Percentiles rank a stretch among this genome's conserved stretches.
phyloP scores from a whole-genome alignment of 306 rosid species.

The Sicyos baderoa region DNA sequence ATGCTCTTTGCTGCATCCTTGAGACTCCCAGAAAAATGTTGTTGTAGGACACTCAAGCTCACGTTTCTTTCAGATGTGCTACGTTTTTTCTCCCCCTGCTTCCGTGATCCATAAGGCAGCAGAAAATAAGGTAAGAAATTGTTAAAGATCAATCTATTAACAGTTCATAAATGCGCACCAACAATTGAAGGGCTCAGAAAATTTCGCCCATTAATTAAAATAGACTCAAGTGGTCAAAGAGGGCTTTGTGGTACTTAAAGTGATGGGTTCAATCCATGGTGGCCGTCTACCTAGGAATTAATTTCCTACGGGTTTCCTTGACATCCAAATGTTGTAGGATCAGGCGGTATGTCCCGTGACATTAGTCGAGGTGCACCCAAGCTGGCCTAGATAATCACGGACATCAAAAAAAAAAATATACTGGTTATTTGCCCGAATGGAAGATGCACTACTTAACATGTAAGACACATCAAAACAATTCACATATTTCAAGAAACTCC shows the following conservation, averaged over 20 bases:
- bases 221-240: too few species aligned
- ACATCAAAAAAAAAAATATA: too few species aligned
- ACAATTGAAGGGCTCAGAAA: neutral
- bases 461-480: neutral
- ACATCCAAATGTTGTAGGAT: too few species aligned
- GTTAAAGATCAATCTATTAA: constrained; percentile 18
- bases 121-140: constrained; percentile 21
- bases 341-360: too few species aligned
- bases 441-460: neutral
- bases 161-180: constrained; percentile 13
- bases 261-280: too few species aligned
- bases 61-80: constrained; percentile 62
- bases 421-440: neutral
- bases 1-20: constrained; percentile 88
- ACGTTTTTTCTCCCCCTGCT: constrained; percentile 45
- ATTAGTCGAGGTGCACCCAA: too few species aligned
- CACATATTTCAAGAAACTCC: neutral
- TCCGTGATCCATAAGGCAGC: constrained; percentile 39
- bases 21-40: constrained; percentile 81
- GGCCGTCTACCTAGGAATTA: too few species aligned
- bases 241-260: too few species aligned
- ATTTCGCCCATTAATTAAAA: neutral
- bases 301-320: too few species aligned
- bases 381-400: too few species aligned
- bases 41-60: constrained; percentile 80